Evolutionary conservation across 805 yeast species (phyloP), one percentile per base, ranked within the genome.

Genomic region (Saccharomycopsis guyanensis): DNA sequence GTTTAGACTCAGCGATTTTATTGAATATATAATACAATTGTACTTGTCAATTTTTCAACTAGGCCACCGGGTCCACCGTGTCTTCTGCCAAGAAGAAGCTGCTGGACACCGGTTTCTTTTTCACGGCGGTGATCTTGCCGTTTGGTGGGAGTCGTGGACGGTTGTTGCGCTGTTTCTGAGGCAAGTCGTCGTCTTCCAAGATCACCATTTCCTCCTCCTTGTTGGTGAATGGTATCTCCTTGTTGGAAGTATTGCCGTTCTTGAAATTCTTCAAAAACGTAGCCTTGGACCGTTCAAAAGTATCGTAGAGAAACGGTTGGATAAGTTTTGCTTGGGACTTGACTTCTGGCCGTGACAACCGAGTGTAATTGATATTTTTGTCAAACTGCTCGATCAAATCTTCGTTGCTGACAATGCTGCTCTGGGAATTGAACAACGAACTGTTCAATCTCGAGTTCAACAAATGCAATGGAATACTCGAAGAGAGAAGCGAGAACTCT

Each of bases 61-160:
- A 29, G n/a, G 33, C n/a, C 33, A 29, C n/a, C 33, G 12, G 12
- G 13, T 12, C n/a, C 33, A n/a, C 50, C 12, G 51, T 57, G 4
- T 46, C 56, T 39, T 70, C 73, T 13, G 68, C 66, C 10, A 82
- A 59, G 54, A 82, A 73, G 56, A 74, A 83, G 0, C 83, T 70
- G 37, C 62, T 69, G 0, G 75, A 67, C 3, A 78, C 63, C 10
- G 73, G 58, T 55, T 76, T 82, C 66, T 81, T 86, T 64, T 86
- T 87, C 4, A 76, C 64, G 0, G 76, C 73, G 3, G 83, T 64
- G 32, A 89, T 84, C 62, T 83, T 87, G 32, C 96, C 96, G 25
- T 86, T 84, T 4, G 96, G 96, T 10, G 97, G 96, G 42, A 93
- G 66, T 57, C 88, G 81, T 1, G 95, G 82, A 54, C 89, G 71